Evolutionary conservation across 176 grass and related monocot species (phyloP), one percentile per base, ranked within the genome.

Genomic region (Guadua angustifolia): DNA sequence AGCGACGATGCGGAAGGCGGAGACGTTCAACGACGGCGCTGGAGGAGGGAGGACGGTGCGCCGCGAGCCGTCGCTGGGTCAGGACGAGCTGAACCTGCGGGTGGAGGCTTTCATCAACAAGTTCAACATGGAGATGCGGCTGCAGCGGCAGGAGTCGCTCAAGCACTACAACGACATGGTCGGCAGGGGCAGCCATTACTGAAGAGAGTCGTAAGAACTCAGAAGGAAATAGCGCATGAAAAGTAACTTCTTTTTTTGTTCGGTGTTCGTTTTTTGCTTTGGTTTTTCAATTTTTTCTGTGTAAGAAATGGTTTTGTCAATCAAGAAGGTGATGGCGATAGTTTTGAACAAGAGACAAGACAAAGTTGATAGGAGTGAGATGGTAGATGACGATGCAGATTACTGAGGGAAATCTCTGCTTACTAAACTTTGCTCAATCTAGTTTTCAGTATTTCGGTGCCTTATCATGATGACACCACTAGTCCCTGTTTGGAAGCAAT

Each of bases 91-190:
- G 66, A 99, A 96, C 77, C 83, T 91, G 73, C 69, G 89, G 38
- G 93, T 96, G 56, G 97, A 99, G 86, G 93, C 97, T 38, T 99
- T 99, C 85, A 99, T 99, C 79, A 89, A 91, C 82, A 99, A 96
- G 82, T 96, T 99, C 83, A 99, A 99, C 83, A 92, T 95, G 88
- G 97, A 99, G 79, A 99, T 99, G 91, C 87, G 93, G 79, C 68
- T 99, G 81, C 97, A 99, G 84, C 90, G 97, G 39, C 97, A 89
- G 60, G 93, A 96, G 46, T 99, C 97, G 36, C 78, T 96, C 35
- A 92, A 88, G 81, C 90, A 99, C 70, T 96, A 99, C 86, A 89
- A 66, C 77, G 89, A 99, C 40, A 94, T 96, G 93, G 75, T 96
- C 65, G 86, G 79, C 86, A 47, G 73, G 79, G 86, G 88, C 36